A percentile compares a stretch with the other conserved stretches of the same genome.
Evolutionary conservation across 2,329 filamentous ascomycete species (phyloP).

Genomic region (Colletotrichum spinosum): DNA sequence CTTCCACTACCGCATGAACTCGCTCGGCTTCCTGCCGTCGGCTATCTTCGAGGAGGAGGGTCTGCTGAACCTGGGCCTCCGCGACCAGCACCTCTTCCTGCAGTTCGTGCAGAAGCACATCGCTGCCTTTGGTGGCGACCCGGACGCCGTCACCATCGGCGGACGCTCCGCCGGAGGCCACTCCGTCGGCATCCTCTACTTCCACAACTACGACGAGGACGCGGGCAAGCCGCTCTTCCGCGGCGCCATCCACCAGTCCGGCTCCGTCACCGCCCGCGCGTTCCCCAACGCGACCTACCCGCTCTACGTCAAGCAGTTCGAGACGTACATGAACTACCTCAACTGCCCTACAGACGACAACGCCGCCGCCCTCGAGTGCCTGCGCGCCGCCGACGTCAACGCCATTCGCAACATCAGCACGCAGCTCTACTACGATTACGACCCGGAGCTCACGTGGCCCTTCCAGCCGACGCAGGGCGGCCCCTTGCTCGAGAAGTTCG

Average conservation of each 20-base stretch:
- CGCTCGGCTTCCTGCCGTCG: slow-evolving; percentile 71
- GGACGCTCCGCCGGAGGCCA: slow-evolving; percentile 71
- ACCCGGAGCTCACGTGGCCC: slow-evolving; percentile 68
- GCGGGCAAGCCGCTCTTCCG: slow-evolving; percentile 71
- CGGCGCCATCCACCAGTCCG: slow-evolving; percentile 74
- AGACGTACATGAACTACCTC: slow-evolving; percentile 61
- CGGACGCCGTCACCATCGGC: slow-evolving; percentile 72
- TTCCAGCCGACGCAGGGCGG: slow-evolving; percentile 61
- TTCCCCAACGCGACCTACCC: slow-evolving; percentile 47
- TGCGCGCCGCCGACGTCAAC: slow-evolving; percentile 59
- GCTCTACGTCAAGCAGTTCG: slow-evolving; percentile 61
- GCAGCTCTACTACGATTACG: slow-evolving; percentile 64
- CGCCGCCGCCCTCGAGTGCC: slow-evolving; percentile 66
- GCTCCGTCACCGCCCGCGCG: slow-evolving; percentile 57
- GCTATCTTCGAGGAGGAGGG: slow-evolving; percentile 66
- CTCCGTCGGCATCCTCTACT: slow-evolving; percentile 72
- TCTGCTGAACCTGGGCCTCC: slow-evolving; percentile 67
- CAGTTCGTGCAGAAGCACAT: slow-evolving; percentile 75
- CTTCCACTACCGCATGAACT: slow-evolving; percentile 73
- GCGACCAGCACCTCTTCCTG: slow-evolving; percentile 70
- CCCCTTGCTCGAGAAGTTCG: slow-evolving; percentile 58
- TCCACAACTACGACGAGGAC: slow-evolving; percentile 70
- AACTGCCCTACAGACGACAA: slow-evolving; percentile 65
- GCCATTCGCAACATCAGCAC: slow-evolving; percentile 70
- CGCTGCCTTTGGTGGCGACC: slow-evolving; percentile 73